phyloP scores from a whole-genome alignment of 257 asterid species.

The Solanum peruvianum region DNA sequence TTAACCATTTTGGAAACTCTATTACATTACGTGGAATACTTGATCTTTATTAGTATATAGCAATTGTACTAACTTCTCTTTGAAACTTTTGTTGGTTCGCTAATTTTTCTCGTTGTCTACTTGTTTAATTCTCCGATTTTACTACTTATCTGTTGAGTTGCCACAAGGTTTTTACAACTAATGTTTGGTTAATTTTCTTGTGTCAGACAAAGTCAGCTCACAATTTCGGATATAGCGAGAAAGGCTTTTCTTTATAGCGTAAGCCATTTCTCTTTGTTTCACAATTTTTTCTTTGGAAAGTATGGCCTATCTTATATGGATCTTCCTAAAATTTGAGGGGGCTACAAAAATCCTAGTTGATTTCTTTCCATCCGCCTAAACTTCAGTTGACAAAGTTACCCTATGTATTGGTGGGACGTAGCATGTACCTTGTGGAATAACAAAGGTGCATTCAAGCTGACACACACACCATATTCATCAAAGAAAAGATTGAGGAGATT shows the following conservation, averaged over 20 bases:
- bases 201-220: conserved; percentile 84
- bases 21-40: neutral
- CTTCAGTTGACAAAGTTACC: neutral
- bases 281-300: neutral
- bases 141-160: neutral
- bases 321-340: neutral
- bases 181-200: conserved; percentile 12
- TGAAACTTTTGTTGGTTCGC: neutral
- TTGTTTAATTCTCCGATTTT: neutral
- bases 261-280: conserved; percentile 15
- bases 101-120: neutral
- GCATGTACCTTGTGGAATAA: neutral
- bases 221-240: conserved; percentile 93
- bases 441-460: neutral
- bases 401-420: neutral
- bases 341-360: neutral
- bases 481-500: neutral
- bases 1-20: neutral
- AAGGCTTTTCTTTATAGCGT: conserved; percentile 98
- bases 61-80: neutral
- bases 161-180: neutral
- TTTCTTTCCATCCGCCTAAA: neutral
- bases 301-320: neutral
- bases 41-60: neutral
- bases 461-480: neutral